Percentiles rank a stretch among this genome's conserved stretches.
phyloP scores from a whole-genome alignment of 495 filamentous ascomycete species.

The Trichoderma erinaceum region DNA sequence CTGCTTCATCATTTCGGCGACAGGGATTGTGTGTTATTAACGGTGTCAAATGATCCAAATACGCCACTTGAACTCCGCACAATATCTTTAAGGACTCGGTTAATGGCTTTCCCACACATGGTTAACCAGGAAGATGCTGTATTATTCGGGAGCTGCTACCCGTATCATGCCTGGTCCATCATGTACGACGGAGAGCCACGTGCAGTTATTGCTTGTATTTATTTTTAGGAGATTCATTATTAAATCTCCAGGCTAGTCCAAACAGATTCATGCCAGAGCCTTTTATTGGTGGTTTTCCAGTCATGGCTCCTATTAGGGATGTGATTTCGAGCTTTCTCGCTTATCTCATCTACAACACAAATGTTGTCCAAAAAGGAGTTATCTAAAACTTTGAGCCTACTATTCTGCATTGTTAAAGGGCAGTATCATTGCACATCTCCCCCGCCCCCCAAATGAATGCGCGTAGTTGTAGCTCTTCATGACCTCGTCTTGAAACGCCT shows the following conservation, averaged over 20 bases:
- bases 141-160: background rate
- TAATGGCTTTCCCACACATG: background rate
- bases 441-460: too few relatives aligned
- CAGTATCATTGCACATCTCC: too few relatives aligned
- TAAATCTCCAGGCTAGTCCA: background rate
- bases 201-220: background rate
- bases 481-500: too few relatives aligned
- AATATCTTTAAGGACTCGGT: too few relatives aligned
- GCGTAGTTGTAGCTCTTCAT: too few relatives aligned
- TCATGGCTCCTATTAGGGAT: background rate
- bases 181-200: background rate
- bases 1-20: conserved; percentile 10
- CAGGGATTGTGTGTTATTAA: background rate
- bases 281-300: background rate
- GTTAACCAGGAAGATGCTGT: background rate
- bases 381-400: too few relatives aligned
- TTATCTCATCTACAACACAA: background rate
- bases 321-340: background rate
- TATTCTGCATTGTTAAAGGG: too few relatives aligned
- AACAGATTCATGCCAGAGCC: background rate
- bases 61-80: background rate
- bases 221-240: background rate
- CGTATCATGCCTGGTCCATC: background rate
- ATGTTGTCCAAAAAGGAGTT: background rate
- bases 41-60: background rate